Conservation (phyloP, 1,284 basidiomycete genomes). For the Ustilago trichophora region DNA sequence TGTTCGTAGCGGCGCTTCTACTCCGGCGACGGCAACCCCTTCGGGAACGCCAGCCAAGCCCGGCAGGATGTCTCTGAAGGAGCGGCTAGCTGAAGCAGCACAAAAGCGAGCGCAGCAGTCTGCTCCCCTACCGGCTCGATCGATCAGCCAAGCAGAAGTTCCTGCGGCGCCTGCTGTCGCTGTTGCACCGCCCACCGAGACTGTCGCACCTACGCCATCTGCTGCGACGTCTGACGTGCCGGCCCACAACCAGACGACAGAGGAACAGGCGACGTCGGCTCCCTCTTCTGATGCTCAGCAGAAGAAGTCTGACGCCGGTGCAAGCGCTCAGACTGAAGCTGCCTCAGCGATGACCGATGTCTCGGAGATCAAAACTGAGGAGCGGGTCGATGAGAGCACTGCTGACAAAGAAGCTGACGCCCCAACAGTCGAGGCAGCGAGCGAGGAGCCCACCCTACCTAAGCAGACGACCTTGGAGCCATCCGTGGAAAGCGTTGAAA, state of each 20-base stretch:
- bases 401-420: no score
- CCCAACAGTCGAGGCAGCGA: no score
- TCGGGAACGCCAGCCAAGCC: conserved; percentile 33
- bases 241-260: not conserved
- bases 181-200: not conserved
- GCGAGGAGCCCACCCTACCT: no score
- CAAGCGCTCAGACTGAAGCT: not conserved
- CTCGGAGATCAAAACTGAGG: no score
- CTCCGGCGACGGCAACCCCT: conserved; percentile 21
- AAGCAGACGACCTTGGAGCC: not conserved
- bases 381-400: no score
- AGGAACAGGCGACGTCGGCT: not conserved
- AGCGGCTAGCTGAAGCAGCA: conserved; percentile 53
- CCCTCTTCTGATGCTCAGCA: not conserved
- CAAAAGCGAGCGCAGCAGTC: conserved; percentile 38
- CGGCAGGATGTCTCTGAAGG: conserved; percentile 47
- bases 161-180: not conserved
- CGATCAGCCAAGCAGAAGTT: conserved; percentile 1
- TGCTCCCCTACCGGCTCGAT: conserved; percentile 8
- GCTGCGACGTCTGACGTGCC: not conserved
- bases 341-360: no score
- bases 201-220: not conserved
- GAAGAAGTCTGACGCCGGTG: not conserved
- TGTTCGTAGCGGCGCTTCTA: conserved; percentile 29
- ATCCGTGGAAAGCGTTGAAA: not conserved